Conservation (phyloP, 208 protist genomes). For the Sergeia podlipaevii region DNA sequence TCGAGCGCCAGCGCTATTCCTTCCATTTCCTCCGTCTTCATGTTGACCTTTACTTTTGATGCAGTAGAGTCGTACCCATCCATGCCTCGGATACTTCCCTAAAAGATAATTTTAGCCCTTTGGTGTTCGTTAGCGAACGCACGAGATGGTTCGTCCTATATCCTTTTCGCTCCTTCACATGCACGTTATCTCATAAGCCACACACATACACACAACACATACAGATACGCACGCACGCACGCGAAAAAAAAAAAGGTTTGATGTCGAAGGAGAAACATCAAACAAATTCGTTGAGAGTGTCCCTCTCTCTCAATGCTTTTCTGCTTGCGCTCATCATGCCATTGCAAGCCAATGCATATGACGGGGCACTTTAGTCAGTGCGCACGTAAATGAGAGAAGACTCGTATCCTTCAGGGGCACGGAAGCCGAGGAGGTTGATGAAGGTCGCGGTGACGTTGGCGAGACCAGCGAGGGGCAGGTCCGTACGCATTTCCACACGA, state of each 20-base stretch:
- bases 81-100: no score
- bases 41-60: no score
- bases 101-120: no score
- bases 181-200: not conserved
- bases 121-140: no score
- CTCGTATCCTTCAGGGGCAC: constrained; percentile 89
- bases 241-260: constrained; percentile 8
- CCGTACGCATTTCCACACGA: constrained; percentile 78
- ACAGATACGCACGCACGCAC: not conserved
- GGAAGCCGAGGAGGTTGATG: constrained; percentile 92
- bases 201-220: no score
- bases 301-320: not conserved
- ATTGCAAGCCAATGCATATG: not conserved
- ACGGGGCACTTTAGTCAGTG: not conserved
- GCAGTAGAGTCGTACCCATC: no score
- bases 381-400: constrained; percentile 67
- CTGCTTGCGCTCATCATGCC: not conserved
- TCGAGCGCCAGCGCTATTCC: no score
- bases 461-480: constrained; percentile 85
- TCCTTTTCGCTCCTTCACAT: no score
- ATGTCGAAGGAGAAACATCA: no score
- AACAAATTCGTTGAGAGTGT: not conserved
- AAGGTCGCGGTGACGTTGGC: constrained; percentile 94
- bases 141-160: no score
- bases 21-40: no score